These are phyloP conservation scores for Agapanthus africanus DNA, from an alignment of 106 monocot genomes.

Conservation along the genomic window DNA sequence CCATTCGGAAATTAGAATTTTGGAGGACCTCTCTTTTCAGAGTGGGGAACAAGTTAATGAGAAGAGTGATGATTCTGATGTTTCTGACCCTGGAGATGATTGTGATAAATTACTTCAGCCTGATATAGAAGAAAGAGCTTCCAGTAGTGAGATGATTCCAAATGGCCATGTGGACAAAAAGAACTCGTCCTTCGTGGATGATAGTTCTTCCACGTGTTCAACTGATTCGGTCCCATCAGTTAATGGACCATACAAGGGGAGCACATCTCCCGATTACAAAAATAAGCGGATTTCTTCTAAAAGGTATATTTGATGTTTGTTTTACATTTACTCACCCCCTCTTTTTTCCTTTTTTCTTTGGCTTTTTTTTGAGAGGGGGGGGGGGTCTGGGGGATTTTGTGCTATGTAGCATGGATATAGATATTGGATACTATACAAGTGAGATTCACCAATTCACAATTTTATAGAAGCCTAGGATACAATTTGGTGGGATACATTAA, in stretches of 20 bases:
- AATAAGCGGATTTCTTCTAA: slow-evolving; percentile 26
- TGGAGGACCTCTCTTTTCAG: slow-evolving; percentile 28
- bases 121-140: slow-evolving; percentile 47
- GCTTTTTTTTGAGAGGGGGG: no score
- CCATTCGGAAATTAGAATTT: slow-evolving; percentile 22
- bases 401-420: no score
- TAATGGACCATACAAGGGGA: slow-evolving; percentile 9
- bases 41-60: slow-evolving; percentile 14
- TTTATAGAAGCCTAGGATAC: no score
- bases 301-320: slow-evolving; percentile 31
- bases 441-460: no score
- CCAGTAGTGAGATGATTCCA: slow-evolving; percentile 26
- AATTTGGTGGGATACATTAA: no score
- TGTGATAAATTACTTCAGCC: no score
- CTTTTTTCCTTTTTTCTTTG: not conserved
- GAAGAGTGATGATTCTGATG: slow-evolving; percentile 64
- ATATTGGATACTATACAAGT: no score
- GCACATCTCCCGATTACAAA: slow-evolving; percentile 25
- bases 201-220: slow-evolving; percentile 91
- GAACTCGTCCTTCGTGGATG: slow-evolving; percentile 44
- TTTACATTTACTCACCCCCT: not conserved
- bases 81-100: slow-evolving; percentile 57
- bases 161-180: slow-evolving; percentile 41
- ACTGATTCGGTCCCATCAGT: slow-evolving; percentile 65
- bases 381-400: no score